Percentiles rank a stretch among this genome's conserved stretches.
Conservation (phyloP, 2,329 filamentous ascomycete species). For the Dactylellina parvicollis region DNA sequence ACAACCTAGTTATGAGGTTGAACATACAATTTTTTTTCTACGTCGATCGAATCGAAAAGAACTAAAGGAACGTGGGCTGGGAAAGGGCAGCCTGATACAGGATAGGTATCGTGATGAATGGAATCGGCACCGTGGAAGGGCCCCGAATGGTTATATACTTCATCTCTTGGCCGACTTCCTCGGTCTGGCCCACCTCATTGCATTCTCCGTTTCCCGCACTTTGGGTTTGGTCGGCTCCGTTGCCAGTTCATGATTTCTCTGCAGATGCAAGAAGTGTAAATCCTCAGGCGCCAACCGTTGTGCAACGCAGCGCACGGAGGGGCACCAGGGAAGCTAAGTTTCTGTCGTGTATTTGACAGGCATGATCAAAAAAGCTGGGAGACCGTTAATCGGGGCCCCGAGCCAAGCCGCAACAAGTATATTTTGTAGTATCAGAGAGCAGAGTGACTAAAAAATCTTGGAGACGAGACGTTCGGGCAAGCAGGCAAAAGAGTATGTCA, state of each 20-base stretch:
- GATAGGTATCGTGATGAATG: constrained; percentile 23
- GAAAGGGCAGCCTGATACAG: constrained; percentile 20
- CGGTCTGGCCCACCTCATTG: constrained; percentile 21
- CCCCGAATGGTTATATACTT: constrained; percentile 36
- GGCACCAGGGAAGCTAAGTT: not conserved
- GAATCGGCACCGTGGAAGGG: constrained; percentile 4
- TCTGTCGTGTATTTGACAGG: constrained; percentile 14
- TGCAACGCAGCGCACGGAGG: constrained; percentile 4
- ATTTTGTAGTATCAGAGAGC: not conserved
- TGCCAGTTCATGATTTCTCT: constrained; percentile 12
- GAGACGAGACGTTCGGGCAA: constrained; percentile 16
- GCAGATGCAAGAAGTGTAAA: not conserved
- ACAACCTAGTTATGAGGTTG: not conserved
- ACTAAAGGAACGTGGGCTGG: constrained; percentile 2
- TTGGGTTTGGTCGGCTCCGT: constrained; percentile 9
- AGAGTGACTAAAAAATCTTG: constrained; percentile 7
- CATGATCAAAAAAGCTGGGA: constrained; percentile 5
- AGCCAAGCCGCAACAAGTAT: not conserved
- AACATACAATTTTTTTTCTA: not conserved
- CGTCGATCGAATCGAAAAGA: constrained; percentile 13
- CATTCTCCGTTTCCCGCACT: not conserved
- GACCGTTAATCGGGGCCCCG: not conserved
- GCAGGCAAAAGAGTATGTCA: constrained; percentile 23
- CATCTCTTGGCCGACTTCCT: constrained; percentile 7
- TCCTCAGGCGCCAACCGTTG: not conserved